These are phyloP conservation scores for Oryza glumipatula DNA, from an alignment of 176 grass and related monocot species.

Conservation along the genomic window DNA sequence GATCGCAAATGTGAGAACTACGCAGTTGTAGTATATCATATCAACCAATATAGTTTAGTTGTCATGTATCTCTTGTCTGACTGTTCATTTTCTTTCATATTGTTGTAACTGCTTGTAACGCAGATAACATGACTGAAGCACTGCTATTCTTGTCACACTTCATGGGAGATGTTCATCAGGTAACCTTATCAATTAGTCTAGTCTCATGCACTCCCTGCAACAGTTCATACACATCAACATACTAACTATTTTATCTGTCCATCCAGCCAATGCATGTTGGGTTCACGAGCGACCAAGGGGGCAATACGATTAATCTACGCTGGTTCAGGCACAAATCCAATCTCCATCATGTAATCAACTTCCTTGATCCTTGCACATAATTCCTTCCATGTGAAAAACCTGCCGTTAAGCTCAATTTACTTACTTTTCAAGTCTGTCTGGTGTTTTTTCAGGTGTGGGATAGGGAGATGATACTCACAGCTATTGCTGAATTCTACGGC, in stretches of 20 bases:
- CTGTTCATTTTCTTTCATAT: not conserved
- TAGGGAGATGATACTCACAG: conserved; percentile 84
- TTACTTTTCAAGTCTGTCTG: not conserved
- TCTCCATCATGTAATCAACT: conserved; percentile 69
- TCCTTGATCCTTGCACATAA: not conserved
- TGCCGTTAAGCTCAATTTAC: not conserved
- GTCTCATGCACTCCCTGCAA: not conserved
- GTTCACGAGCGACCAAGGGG: conserved; percentile 83
- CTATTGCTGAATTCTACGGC: conserved; percentile 57
- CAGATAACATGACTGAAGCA: conserved; percentile 90
- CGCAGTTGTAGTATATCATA: not conserved
- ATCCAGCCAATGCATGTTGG: conserved; percentile 91
- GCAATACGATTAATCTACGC: conserved; percentile 66
- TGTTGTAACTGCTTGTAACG: not conserved
- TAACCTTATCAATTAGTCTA: not conserved
- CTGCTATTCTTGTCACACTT: conserved; percentile 88
- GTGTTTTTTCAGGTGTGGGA: conserved; percentile 73
- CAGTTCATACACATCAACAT: no score
- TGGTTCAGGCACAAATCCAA: conserved; percentile 88
- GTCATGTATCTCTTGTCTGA: not conserved
- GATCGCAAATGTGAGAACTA: conserved; percentile 76
- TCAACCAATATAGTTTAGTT: not conserved
- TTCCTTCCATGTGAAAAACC: not conserved
- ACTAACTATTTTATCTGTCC: not conserved
- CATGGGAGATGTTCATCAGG: conserved; percentile 96